phyloP scores from a whole-genome alignment of 2,329 filamentous ascomycete species.

The Colletotrichum camelliae region DNA sequence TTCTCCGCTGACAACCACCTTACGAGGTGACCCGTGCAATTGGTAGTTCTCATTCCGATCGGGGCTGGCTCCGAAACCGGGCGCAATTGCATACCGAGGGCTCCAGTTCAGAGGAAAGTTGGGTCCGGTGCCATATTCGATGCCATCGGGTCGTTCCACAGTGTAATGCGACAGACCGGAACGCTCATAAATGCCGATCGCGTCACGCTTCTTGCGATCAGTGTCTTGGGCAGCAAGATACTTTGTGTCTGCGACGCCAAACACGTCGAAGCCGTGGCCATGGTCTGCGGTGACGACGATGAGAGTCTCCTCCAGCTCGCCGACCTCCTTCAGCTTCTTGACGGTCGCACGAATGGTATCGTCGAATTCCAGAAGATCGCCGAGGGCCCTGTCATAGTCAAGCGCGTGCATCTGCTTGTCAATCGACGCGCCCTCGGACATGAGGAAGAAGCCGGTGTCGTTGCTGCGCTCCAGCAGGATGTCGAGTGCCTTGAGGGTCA shows the following conservation, averaged over 20 bases:
- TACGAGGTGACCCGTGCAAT: constrained; percentile 69
- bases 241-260: constrained; percentile 79
- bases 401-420: constrained; percentile 90
- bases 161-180: constrained; percentile 81
- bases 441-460: constrained; percentile 82
- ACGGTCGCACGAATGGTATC: constrained; percentile 81
- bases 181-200: constrained; percentile 74
- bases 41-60: constrained; percentile 81
- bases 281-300: constrained; percentile 86
- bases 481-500: constrained; percentile 87
- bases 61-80: constrained; percentile 73
- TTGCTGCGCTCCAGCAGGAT: constrained; percentile 70
- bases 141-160: constrained; percentile 55
- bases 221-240: constrained; percentile 71
- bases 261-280: constrained; percentile 89
- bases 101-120: constrained; percentile 87
- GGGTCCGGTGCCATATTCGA: constrained; percentile 73
- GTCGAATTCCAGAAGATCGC: constrained; percentile 84
- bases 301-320: constrained; percentile 75
- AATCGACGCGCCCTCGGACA: constrained; percentile 84
- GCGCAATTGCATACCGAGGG: constrained; percentile 82
- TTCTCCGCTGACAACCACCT: constrained; percentile 54
- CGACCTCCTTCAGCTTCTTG: constrained; percentile 68
- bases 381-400: constrained; percentile 85
- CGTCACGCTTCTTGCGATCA: constrained; percentile 76